These are phyloP conservation scores for Scedosporium minutisporum DNA, from an alignment of 2,329 filamentous ascomycete genomes.

Conservation along the genomic window DNA sequence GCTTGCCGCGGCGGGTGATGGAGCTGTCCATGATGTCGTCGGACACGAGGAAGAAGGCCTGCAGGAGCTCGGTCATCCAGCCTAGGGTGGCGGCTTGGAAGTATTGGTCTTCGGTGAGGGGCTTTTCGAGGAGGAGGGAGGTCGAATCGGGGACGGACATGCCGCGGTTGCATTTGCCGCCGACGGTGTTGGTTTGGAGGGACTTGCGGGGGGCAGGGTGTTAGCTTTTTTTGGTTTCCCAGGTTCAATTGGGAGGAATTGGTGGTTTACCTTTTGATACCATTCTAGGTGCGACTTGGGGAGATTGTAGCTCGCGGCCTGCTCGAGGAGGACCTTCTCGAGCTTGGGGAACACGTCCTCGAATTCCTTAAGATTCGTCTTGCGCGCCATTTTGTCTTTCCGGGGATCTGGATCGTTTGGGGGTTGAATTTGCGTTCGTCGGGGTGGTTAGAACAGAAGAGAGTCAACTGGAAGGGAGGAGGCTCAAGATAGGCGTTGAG, in stretches of 20 bases:
- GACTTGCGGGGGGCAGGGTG: conserved; percentile 39
- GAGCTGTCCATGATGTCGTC: conserved; percentile 98
- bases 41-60: conserved; percentile 96
- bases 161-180: conserved; percentile 97
- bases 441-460: not conserved
- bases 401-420: conserved; percentile 6
- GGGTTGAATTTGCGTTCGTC: not conserved
- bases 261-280: conserved; percentile 62
- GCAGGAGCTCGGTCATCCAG: conserved; percentile 96
- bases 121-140: conserved; percentile 62
- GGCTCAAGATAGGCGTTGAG: not conserved
- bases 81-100: conserved; percentile 80
- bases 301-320: conserved; percentile 73
- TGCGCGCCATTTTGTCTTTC: conserved; percentile 48
- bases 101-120: conserved; percentile 73
- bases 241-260: not conserved
- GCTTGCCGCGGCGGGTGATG: conserved; percentile 86
- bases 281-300: conserved; percentile 73
- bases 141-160: conserved; percentile 94
- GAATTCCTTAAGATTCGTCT: conserved; percentile 74
- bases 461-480: not conserved
- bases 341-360: conserved; percentile 84
- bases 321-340: conserved; percentile 68
- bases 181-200: conserved; percentile 76
- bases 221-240: not conserved